phyloP scores from a whole-genome alignment of 2,329 filamentous ascomycete genomes.

The Epichloe brachyelytri region DNA sequence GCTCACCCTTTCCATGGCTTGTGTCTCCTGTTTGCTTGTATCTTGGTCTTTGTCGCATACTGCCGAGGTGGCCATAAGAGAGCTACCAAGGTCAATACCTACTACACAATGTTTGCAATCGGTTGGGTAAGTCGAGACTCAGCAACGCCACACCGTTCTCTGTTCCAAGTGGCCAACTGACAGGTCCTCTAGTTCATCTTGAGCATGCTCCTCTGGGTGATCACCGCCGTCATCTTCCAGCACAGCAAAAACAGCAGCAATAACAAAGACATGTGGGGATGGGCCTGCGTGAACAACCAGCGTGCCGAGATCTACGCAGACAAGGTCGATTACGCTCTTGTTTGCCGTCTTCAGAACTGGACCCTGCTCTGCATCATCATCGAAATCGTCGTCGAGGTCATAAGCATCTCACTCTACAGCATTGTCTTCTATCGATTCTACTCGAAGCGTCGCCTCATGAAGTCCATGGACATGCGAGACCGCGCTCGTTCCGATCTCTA shows the following conservation, averaged over 20 bases:
- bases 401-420: conserved; percentile 85
- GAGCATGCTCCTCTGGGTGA: conserved; percentile 82
- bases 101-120: conserved; percentile 90
- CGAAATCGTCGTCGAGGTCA: conserved; percentile 82
- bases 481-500: conserved; percentile 90
- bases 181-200: conserved; percentile 54
- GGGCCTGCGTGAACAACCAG: conserved; percentile 88
- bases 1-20: conserved; percentile 64
- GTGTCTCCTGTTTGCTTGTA: conserved; percentile 68
- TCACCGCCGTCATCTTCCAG: conserved; percentile 76
- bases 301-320: conserved; percentile 64
- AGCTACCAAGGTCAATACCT: conserved; percentile 86
- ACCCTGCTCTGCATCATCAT: conserved; percentile 92
- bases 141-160: no score
- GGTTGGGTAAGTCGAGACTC: conserved; percentile 42
- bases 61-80: conserved; percentile 76
- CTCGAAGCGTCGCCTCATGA: conserved; percentile 87
- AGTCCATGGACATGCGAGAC: conserved; percentile 94
- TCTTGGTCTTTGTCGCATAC: conserved; percentile 74
- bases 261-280: conserved; percentile 92
- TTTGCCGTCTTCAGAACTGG: conserved; percentile 93
- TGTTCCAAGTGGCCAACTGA: no score
- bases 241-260: conserved; percentile 54
- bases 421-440: conserved; percentile 96
- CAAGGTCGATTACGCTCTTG: conserved; percentile 75